phyloP scores from a whole-genome alignment of 495 filamentous ascomycete species.

The Thozetella sp. region DNA sequence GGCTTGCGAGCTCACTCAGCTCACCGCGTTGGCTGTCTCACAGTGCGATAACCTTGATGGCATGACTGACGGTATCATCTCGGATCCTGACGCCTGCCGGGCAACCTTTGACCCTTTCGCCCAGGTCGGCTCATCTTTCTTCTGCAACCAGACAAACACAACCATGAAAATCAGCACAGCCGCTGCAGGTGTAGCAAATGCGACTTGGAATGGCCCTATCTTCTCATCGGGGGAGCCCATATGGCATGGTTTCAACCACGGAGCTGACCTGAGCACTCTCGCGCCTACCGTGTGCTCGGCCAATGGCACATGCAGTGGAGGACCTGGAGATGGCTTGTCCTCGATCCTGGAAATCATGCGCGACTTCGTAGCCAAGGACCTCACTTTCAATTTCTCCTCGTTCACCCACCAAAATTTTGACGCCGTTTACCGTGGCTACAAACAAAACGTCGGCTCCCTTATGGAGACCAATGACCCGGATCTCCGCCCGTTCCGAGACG shows the following conservation, averaged over 20 bases:
- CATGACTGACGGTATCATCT: conserved; percentile 22
- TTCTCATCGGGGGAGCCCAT: background rate
- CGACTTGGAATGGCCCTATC: background rate
- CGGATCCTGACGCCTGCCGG: conserved; percentile 15
- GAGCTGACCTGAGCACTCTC: background rate
- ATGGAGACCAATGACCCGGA: conserved; percentile 38
- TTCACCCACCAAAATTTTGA: conserved; percentile 19
- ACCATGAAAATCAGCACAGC: conserved; percentile 10
- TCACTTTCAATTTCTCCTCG: conserved; percentile 9
- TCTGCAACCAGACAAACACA: conserved; percentile 13
- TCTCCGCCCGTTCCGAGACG: conserved; percentile 30
- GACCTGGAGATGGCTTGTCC: background rate
- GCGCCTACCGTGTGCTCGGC: background rate
- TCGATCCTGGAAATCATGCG: background rate
- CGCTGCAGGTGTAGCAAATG: background rate
- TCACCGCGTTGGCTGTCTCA: conserved; percentile 20
- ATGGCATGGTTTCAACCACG: background rate
- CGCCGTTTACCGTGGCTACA: conserved; percentile 22
- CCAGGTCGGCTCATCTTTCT: conserved; percentile 10
- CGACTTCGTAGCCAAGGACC: conserved; percentile 17
- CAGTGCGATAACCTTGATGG: conserved; percentile 35
- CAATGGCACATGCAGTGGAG: background rate
- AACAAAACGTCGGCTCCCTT: conserved; percentile 27
- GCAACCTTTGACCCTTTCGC: conserved; percentile 13
- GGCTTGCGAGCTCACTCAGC: conserved; percentile 23